Conservation (phyloP, 192 early-diverging fungal species). For the Linnemannia schmuckeri region DNA sequence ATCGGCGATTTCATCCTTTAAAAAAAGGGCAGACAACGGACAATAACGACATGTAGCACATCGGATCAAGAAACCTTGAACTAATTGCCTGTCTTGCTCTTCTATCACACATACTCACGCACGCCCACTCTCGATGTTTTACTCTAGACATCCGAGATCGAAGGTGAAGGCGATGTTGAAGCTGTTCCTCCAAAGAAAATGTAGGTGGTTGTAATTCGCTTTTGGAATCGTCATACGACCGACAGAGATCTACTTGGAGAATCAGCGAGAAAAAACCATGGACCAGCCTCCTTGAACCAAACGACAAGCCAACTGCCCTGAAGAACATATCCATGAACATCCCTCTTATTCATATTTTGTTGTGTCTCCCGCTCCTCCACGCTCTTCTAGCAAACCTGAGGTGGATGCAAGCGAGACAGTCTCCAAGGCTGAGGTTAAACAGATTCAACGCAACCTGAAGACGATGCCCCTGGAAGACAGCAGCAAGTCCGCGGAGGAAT, state of each 20-base stretch:
- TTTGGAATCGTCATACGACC: neutral
- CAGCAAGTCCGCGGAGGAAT: neutral
- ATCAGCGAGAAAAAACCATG: neutral
- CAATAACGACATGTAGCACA: neutral
- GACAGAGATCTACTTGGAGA: neutral
- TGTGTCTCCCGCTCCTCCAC: neutral
- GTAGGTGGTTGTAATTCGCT: conserved; percentile 12
- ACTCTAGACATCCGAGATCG: conserved; percentile 14
- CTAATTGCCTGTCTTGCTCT: neutral
- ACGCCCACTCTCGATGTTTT: neutral
- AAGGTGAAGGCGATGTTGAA: conserved; percentile 32
- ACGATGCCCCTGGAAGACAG: conserved; percentile 53
- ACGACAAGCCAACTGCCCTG: neutral
- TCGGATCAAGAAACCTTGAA: neutral
- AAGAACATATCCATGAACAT: neutral
- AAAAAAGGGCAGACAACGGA: neutral
- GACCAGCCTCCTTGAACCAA: neutral
- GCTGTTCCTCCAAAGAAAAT: conserved; percentile 53
- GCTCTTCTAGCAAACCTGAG: conserved; percentile 37
- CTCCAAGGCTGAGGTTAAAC: conserved; percentile 51
- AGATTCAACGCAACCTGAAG: conserved; percentile 49
- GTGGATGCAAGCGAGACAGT: conserved; percentile 16
- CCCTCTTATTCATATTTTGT: neutral
- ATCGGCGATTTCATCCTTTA: no score
- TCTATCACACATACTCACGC: neutral